Evolutionary conservation across 805 yeast genomes (phyloP).

Genomic region (Candida wancherniae): DNA sequence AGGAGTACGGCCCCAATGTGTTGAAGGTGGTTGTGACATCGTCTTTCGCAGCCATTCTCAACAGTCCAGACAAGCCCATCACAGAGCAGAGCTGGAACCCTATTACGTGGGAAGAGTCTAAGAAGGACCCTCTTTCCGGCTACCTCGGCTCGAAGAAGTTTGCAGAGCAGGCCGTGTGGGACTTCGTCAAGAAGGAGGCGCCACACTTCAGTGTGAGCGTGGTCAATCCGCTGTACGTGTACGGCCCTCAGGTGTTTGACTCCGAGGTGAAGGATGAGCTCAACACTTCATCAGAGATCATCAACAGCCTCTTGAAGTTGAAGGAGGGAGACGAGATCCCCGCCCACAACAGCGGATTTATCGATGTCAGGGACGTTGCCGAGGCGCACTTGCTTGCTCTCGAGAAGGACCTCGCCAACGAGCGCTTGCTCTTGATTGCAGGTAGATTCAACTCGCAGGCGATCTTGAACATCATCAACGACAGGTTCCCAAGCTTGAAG

Average conservation of each 20-base stretch:
- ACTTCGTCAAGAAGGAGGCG: slow-evolving; percentile 24
- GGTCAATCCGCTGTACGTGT: slow-evolving; percentile 21
- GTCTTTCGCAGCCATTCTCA: slow-evolving; percentile 10
- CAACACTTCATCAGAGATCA: slow-evolving; percentile 36
- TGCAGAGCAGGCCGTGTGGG: slow-evolving; percentile 33
- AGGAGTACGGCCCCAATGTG: slow-evolving; percentile 8
- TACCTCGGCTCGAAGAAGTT: slow-evolving; percentile 6
- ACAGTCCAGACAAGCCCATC: slow-evolving; percentile 5
- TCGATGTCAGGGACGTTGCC: slow-evolving; percentile 23
- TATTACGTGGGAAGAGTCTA: slow-evolving; percentile 43
- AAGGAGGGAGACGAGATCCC: slow-evolving; percentile 19
- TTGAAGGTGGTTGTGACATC: slow-evolving; percentile 12
- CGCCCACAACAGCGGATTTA: slow-evolving; percentile 17
- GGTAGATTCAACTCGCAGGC: slow-evolving; percentile 24
- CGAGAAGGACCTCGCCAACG: slow-evolving; percentile 13
- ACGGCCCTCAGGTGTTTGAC: slow-evolving; percentile 25
- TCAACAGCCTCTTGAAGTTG: slow-evolving; percentile 36
- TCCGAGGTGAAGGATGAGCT: slow-evolving; percentile 28
- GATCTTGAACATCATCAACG: slow-evolving; percentile 28
- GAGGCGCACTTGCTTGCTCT: slow-evolving; percentile 14
- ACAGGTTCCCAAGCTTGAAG: slow-evolving; percentile 34
- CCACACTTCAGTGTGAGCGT: slow-evolving; percentile 34
- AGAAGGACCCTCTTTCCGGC: slow-evolving; percentile 3
- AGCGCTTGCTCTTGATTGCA: slow-evolving; percentile 27
- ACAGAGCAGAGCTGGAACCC: slow-evolving; percentile 41